These are phyloP conservation scores for Craterostigma plantagineum DNA, from an alignment of 257 asterid genomes.

Conservation along the genomic window DNA sequence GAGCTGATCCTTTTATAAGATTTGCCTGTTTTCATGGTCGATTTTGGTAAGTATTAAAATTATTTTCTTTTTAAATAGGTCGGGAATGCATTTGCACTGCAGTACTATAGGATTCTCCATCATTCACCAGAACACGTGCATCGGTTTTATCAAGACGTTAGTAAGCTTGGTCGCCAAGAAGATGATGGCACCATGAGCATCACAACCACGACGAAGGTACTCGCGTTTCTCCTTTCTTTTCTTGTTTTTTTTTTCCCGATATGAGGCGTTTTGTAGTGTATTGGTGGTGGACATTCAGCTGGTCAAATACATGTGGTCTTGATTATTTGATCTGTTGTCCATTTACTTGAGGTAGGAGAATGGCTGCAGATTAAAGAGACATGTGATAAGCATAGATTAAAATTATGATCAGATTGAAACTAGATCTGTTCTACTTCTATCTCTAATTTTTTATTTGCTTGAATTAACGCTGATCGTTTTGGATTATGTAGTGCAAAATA, in stretches of 20 bases:
- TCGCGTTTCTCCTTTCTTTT: not conserved
- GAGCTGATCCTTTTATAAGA: not conserved
- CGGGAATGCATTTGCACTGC: conserved; percentile 86
- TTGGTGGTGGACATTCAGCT: not conserved
- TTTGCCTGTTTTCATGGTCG: not conserved
- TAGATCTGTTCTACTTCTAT: no score
- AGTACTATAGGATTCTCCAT: conserved; percentile 75
- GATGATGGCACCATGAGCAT: conserved; percentile 61
- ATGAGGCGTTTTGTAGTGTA: not conserved
- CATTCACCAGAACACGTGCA: conserved; percentile 57
- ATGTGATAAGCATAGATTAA: no score
- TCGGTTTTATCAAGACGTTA: conserved; percentile 74
- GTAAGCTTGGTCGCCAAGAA: conserved; percentile 87
- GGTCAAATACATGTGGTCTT: no score
- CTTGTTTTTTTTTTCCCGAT: not conserved
- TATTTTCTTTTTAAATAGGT: conserved; percentile 25
- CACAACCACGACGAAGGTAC: conserved; percentile 87
- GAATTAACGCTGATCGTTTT: no score
- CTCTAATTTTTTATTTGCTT: no score
- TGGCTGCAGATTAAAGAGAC: no score
- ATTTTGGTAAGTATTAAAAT: not conserved
- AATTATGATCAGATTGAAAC: no score
- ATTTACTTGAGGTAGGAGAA: no score
- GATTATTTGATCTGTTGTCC: no score
- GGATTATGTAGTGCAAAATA: no score